Evolutionary conservation across 768 basidiomycete genomes (phyloP), one percentile per base, ranked within the genome.

Genomic region (Coprinellus aureogranulatus): DNA sequence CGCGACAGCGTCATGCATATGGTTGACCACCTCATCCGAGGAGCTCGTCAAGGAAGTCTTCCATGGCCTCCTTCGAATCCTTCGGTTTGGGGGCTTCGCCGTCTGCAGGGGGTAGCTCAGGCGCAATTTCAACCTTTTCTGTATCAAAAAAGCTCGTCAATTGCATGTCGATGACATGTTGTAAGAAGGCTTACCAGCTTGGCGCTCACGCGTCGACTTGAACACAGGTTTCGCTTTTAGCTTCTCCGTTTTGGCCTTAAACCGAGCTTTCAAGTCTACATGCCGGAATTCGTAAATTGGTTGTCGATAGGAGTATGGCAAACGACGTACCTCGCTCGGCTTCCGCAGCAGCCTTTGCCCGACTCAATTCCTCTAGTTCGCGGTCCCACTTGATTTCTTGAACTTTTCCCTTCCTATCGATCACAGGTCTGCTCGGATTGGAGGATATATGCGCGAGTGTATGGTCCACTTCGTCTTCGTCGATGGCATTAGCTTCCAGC

Each of bases 301-400:
- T 30, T 12, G 16, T 12, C 44, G 23, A 37, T 53, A 47, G 20
- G 16, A 39, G 20, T 53, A 31, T 16, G 30, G n/a, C 34, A n/a
- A 26, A 9, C 39, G 45, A 61, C 75, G 44, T 53, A 89, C 91
- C 91, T 78, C 89, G 77, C 23, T 81, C 81, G 12, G 91, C 90
- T 58, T 92, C 90, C 0, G 90, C 89, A 4, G 81, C 79, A 1
- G 81, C 80, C 64, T 91, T 92, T 60, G 90, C 89, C 22, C 81
- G 79, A 31, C 72, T 81, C 76, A 93, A 72, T 34, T 81, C 76
- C 30, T 90, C 88, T 2, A 92, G 70, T 26, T 81, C 72, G 3
- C 77, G 73, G 59, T 88, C 83, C 90, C 90, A 93, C 53, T 81
- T 80, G 20, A 93, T 82, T 53, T 77, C 69, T 58, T 85, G 78